Conservation (phyloP, 495 filamentous ascomycete species). For the Neurospora sp. region DNA sequence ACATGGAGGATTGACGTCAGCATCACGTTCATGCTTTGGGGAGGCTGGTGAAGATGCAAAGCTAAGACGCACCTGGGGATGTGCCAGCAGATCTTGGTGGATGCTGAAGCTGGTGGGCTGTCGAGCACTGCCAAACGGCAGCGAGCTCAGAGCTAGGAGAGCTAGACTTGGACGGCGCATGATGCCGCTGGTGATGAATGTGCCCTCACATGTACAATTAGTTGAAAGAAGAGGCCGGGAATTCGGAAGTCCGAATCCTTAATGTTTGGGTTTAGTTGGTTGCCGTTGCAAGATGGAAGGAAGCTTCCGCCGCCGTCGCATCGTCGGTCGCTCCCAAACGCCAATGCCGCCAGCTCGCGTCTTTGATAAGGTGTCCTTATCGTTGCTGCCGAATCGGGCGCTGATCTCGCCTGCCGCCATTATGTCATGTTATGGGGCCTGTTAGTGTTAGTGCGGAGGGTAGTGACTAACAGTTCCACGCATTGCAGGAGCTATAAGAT, state of each 20-base stretch:
- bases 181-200: conserved; percentile 28
- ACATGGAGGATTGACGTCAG: not conserved
- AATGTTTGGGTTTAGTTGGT: not conserved
- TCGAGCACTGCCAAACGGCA: conserved; percentile 31
- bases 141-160: conserved; percentile 23
- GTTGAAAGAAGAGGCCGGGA: not conserved
- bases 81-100: conserved; percentile 83
- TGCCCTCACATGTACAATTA: conserved; percentile 20
- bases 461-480: not conserved
- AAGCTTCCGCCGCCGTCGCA: not conserved
- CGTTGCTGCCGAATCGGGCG: not conserved
- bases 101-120: conserved; percentile 46
- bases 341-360: conserved; percentile 5
- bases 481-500: rapidly evolving
- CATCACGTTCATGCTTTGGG: not conserved
- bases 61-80: conserved; percentile 64
- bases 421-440: not conserved
- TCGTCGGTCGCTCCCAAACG: not conserved
- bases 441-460: not conserved
- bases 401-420: not conserved
- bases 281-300: conserved; percentile 4
- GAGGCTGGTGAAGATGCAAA: not conserved
- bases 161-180: conserved; percentile 40
- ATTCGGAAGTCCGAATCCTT: not conserved
- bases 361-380: conserved; percentile 22